Evolutionary conservation across 768 basidiomycete species (phyloP).

Genomic region (Scleroderma bovista): DNA sequence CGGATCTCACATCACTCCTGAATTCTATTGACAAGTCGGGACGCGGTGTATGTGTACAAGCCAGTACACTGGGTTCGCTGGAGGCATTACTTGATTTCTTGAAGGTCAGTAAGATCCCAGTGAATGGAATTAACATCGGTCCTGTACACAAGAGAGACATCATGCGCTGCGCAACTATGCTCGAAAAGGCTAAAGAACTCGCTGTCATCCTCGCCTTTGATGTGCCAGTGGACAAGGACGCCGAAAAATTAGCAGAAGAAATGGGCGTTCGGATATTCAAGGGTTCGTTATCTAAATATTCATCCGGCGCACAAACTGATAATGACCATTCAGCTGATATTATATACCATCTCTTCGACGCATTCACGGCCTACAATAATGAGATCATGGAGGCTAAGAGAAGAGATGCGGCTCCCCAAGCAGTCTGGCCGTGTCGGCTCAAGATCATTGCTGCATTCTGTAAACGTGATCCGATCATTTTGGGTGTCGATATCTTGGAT

Average conservation of each 20-base stretch:
- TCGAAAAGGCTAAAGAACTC: slow-evolving; percentile 93
- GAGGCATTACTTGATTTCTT: slow-evolving; percentile 97
- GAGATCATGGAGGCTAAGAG: slow-evolving; percentile 92
- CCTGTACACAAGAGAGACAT: slow-evolving; percentile 95
- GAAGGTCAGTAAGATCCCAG: slow-evolving; percentile 92
- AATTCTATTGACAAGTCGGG: slow-evolving; percentile 93
- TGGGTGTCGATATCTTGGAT: slow-evolving; percentile 95
- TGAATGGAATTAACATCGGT: slow-evolving; percentile 95
- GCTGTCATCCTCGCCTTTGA: slow-evolving; percentile 97
- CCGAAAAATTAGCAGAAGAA: slow-evolving; percentile 86
- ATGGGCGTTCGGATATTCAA: slow-evolving; percentile 93
- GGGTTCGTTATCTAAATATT: slow-evolving; percentile 42
- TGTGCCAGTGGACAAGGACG: slow-evolving; percentile 89
- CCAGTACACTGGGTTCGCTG: slow-evolving; percentile 93
- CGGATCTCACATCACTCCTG: slow-evolving; percentile 82
- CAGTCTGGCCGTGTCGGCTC: slow-evolving; percentile 94
- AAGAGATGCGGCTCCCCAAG: slow-evolving; percentile 86
- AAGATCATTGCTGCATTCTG: slow-evolving; percentile 92
- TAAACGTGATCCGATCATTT: slow-evolving; percentile 95
- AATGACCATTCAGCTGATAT: slow-evolving; percentile 69
- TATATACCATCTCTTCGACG: slow-evolving; percentile 96
- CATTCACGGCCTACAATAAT: slow-evolving; percentile 90
- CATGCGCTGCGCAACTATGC: slow-evolving; percentile 88
- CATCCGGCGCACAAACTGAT: not conserved
- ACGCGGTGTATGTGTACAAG: slow-evolving; percentile 96